Conservation (phyloP, 2,329 filamentous ascomycete species). For the Colletotrichum sp. region DNA sequence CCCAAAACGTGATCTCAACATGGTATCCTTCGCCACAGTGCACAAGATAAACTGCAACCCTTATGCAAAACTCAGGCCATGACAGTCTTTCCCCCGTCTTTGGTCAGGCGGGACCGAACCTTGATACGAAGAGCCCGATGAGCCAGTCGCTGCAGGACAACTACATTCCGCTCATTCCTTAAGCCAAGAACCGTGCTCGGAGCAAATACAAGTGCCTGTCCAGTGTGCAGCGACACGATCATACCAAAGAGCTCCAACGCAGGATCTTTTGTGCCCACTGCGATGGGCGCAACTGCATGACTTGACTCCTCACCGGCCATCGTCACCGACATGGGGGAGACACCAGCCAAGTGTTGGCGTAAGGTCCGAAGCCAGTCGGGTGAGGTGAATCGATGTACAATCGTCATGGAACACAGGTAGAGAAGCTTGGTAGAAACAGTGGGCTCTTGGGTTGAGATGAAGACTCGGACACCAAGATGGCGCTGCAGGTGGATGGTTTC, state of each 20-base stretch:
- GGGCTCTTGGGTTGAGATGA: constrained; percentile 81
- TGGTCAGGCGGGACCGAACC: constrained; percentile 46
- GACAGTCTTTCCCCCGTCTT: constrained; percentile 50
- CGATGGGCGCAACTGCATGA: neutral
- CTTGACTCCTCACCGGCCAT: neutral
- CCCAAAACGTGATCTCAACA: neutral
- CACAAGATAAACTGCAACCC: neutral
- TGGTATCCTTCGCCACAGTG: neutral
- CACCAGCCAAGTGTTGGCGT: constrained; percentile 33
- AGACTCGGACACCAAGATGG: constrained; percentile 68
- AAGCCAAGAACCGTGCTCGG: constrained; percentile 40
- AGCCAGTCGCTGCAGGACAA: constrained; percentile 34
- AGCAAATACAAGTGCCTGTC: constrained; percentile 52
- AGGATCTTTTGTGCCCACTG: constrained; percentile 24
- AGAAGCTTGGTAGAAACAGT: constrained; percentile 72
- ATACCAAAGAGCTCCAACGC: constrained; percentile 40
- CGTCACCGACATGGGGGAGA: constrained; percentile 20
- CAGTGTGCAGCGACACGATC: constrained; percentile 47
- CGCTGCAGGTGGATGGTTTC: constrained; percentile 72
- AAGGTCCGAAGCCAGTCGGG: constrained; percentile 36
- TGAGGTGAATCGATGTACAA: constrained; percentile 73
- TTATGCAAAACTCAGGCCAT: constrained; percentile 36
- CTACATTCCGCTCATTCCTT: no score
- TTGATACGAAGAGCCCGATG: constrained; percentile 44
- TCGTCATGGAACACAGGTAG: constrained; percentile 73